Base-by-base conservation (phyloP, 169 alveolate genomes). In the Plasmodium sp. region DNA sequence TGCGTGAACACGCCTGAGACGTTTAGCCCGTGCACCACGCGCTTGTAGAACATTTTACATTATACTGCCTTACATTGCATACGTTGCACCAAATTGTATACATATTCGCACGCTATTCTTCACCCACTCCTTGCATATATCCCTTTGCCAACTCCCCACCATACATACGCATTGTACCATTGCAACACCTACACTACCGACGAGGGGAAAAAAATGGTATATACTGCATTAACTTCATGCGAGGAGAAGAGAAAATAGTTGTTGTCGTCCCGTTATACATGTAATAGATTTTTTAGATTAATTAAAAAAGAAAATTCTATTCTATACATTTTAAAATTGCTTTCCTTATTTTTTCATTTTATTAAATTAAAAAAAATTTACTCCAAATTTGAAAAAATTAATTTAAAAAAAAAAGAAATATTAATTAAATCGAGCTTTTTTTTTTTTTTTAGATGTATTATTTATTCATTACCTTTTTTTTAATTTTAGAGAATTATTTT, bases 231-330 rank as follows among this genome's bases (percentile, higher is more conserved):
- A 67, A 67, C 39, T 18, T 67, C 39, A 9, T 7, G 22, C 12
- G 39, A 10, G 77, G n/a, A 22, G 9, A 18, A 67, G 39, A 31
- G 39, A 22, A 67, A 67, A 67, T 67, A 67, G 77, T 67, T 67
- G 77, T 67, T 56, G 72, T n/a, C 27, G 27, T 22, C 39, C 14
- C 43, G 18, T 18, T 67, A 67, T 67, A 67, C 39, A 67, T 18
- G 77, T 67, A 18, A 67, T 67, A 67, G 77, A 67, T 67, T 67
- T 67, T 67, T 67, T 67, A 67, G 77, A 67, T 67, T 67, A 67
- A 67, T 67, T 67, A 67, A 22, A 67, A 67, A 27, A 5, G 33
- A 67, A 67, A 67, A 67, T 22, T 67, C 9, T 67, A 67, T 67
- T 67, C 77, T 67, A 67, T 67, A 67, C 39, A 67, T 67, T 67